Evolutionary conservation across 78 protist species (phyloP), one percentile per base, ranked within the genome.

Genomic region (Dictyostelium firmibasis): DNA sequence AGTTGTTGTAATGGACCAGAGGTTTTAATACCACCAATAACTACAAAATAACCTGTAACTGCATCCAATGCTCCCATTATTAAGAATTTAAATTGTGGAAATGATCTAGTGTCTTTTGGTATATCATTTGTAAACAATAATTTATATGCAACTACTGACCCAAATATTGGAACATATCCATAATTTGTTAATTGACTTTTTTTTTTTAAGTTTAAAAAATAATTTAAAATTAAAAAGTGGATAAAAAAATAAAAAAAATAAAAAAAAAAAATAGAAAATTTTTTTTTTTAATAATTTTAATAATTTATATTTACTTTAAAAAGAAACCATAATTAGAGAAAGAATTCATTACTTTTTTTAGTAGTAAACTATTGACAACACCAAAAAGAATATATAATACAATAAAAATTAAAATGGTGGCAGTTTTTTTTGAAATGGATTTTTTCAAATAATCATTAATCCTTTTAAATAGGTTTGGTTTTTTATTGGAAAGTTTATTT

Each of bases 61-160:
- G 92, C 92, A 76, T 86, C 92, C 31, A 86, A 38, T 29, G 92
- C 92, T 57, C 92, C 92, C 92, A 86, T 86, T 10, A 86, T 86
- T 13, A 57, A 25, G 33, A 86, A 86, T 35, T 86, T 86, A 47
- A 41, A 75, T 44, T 38, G 50, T 74, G 92, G 92, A 67, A 86
- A 86, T 18, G 57, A 25, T 27, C 84, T 75, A 10, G 92, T 75
- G 13, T 86, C 92, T 57, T 86, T 9, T 53, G 92, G 74, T 53
- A 86, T 86, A 75, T 86, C 92, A 43, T 43, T 74, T 4, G 77
- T 86, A n/a, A 86, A 57, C 7, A 57, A 72, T 2, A 76, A 25
- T 38, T 86, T 86, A 57, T 75, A 75, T 23, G 72, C 82, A 23
- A 76, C 92, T 14, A 83, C 13, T 2, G 23, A 0, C 35, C 92